These are phyloP conservation scores for Mycena chlorophos DNA, from an alignment of 768 basidiomycete species.

Conservation along the genomic window DNA sequence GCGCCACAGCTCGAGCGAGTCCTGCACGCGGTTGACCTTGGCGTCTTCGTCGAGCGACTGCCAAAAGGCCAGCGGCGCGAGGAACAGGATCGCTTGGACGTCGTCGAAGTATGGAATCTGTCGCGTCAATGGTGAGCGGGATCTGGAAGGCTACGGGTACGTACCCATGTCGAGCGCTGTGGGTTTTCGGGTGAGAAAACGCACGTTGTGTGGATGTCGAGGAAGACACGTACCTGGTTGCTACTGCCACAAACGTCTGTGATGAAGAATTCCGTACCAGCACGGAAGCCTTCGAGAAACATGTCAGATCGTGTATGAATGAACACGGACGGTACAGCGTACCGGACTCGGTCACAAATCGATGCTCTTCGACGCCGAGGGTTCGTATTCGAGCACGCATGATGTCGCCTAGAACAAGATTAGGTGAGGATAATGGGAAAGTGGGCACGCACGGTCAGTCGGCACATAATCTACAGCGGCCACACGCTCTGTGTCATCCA, in stretches of 20 bases:
- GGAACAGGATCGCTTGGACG: conserved; percentile 60
- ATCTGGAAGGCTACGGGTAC: not conserved
- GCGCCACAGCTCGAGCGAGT: conserved; percentile 56
- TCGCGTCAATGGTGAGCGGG: conserved; percentile 30
- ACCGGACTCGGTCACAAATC: conserved; percentile 48
- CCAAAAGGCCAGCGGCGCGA: conserved; percentile 58
- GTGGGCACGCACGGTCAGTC: conserved; percentile 40
- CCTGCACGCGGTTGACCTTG: conserved; percentile 56
- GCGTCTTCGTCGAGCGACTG: conserved; percentile 54
- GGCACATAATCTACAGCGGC: conserved; percentile 48
- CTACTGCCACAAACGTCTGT: conserved; percentile 57
- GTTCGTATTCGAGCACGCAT: conserved; percentile 59
- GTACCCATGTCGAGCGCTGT: conserved; percentile 21
- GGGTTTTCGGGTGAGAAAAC: not conserved
- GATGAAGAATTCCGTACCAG: conserved; percentile 53
- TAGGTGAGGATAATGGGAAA: not conserved
- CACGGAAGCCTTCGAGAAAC: conserved; percentile 19
- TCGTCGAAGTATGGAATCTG: conserved; percentile 63
- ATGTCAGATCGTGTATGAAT: not conserved
- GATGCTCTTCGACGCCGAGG: conserved; percentile 57
- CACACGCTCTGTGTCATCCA: conserved; percentile 53
- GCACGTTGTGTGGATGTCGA: not conserved
- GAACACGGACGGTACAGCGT: not conserved
- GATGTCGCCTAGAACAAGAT: conserved; percentile 42
- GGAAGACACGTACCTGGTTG: conserved; percentile 25